Percentiles rank a stretch among this genome's conserved stretches.
These are phyloP conservation scores for Oidiodendron maius DNA, from an alignment of 495 filamentous ascomycete species.

Conservation along the genomic window DNA sequence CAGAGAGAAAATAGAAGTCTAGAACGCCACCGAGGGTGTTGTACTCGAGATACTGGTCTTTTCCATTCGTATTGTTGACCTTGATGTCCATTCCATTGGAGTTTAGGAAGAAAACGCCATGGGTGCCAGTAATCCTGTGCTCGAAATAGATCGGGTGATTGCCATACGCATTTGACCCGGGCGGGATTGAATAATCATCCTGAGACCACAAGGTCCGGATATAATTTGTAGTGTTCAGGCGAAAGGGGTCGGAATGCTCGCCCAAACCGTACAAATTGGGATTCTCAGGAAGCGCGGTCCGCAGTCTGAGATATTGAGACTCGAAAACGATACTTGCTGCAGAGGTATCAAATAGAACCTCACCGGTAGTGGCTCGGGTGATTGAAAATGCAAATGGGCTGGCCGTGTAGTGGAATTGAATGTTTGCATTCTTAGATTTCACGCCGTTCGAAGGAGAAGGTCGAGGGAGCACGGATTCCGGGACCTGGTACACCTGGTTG, in stretches of 20 bases:
- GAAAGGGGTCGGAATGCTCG: slow-evolving; percentile 70
- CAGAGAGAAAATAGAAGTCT: slow-evolving; percentile 80
- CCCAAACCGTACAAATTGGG: slow-evolving; percentile 77
- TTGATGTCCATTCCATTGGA: slow-evolving; percentile 86
- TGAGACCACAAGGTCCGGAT: slow-evolving; percentile 77
- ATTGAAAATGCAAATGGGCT: slow-evolving; percentile 76
- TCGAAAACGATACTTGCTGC: slow-evolving; percentile 69
- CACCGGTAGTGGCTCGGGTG: slow-evolving; percentile 50
- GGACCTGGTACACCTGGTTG: slow-evolving; percentile 75
- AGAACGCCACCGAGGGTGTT: slow-evolving; percentile 75
- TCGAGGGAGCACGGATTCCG: slow-evolving; percentile 62
- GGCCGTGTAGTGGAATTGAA: slow-evolving; percentile 60
- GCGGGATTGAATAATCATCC: slow-evolving; percentile 59
- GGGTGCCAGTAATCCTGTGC: slow-evolving; percentile 61
- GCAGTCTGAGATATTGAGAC: slow-evolving; percentile 67
- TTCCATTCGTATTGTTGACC: slow-evolving; percentile 57
- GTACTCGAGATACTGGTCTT: slow-evolving; percentile 75
- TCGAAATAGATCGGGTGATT: slow-evolving; percentile 84
- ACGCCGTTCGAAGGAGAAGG: slow-evolving; percentile 30
- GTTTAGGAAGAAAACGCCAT: slow-evolving; percentile 79
- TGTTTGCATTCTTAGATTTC: slow-evolving; percentile 29
- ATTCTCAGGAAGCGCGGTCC: slow-evolving; percentile 59
- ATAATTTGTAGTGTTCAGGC: slow-evolving; percentile 66
- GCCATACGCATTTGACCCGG: slow-evolving; percentile 73
- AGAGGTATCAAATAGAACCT: slow-evolving; percentile 77